Evolutionary conservation across 2,329 filamentous ascomycete species (phyloP).

Genomic region (Didymella keratinophila): DNA sequence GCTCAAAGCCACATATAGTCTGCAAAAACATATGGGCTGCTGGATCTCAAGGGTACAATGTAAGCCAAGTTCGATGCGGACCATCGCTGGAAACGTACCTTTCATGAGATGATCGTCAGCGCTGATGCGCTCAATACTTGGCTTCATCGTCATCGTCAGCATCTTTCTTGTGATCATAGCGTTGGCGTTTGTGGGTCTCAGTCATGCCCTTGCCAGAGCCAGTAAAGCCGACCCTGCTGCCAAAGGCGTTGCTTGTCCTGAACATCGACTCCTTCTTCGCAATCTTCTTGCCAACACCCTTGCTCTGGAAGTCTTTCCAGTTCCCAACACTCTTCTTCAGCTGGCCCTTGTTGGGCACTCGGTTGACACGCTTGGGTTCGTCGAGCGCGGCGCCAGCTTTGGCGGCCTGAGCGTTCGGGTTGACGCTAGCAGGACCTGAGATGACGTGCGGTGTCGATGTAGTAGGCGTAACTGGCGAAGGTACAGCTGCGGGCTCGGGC

Average conservation of each 20-base stretch:
- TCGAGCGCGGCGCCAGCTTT: conserved; percentile 69
- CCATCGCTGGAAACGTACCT: conserved; percentile 5
- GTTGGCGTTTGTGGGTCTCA: conserved; percentile 82
- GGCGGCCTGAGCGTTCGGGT: conserved; percentile 69
- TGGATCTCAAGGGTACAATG: conserved; percentile 22
- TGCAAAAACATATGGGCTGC: neutral
- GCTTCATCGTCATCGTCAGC: conserved; percentile 37
- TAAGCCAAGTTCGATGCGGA: conserved; percentile 29
- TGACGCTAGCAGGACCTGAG: conserved; percentile 71
- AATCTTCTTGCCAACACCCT: conserved; percentile 65
- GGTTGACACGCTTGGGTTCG: conserved; percentile 73
- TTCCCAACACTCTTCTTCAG: conserved; percentile 90
- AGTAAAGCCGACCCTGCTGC: conserved; percentile 93
- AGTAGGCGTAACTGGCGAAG: conserved; percentile 48
- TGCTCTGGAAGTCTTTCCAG: conserved; percentile 91
- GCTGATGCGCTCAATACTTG: conserved; percentile 16
- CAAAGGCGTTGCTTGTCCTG: conserved; percentile 84
- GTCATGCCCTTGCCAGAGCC: conserved; percentile 96
- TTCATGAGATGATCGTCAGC: neutral
- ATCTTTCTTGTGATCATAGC: conserved; percentile 73
- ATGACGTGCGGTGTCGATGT: conserved; percentile 62
- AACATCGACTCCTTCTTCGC: conserved; percentile 99
- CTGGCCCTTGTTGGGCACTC: conserved; percentile 88
- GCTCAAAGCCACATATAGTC: neutral
- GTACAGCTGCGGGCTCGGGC: conserved; percentile 74